These are phyloP conservation scores for Hordeum vulgare DNA, from an alignment of 176 grass and related monocot species.

Conservation along the genomic window MorexV3_pseudomolecules_assembly NC_058521.1:592362700-592363199, in stretches of 20 bases:
- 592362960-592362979: not conserved
- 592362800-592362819: not conserved
- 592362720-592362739: not conserved
- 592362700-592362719: not conserved
- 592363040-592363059: not conserved
- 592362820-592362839: not conserved
- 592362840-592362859: not conserved
- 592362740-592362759: not conserved
- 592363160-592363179: not conserved
- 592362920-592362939: not conserved
- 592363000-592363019: not conserved
- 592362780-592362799: not conserved
- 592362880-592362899: not conserved
- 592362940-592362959: not conserved
- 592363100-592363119: not conserved
- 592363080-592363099: not conserved
- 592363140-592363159: not conserved
- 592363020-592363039: not conserved
- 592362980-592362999: not conserved
- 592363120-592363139: not conserved
- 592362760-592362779: not conserved
- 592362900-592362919: not conserved
- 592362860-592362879: not conserved
- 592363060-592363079: not conserved
- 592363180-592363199: not conserved